A percentile compares a stretch with the other conserved stretches of the same genome.
These are phyloP conservation scores for Rhizoctonia solani DNA, from an alignment of 1,284 basidiomycete genomes.

Conservation along the genomic window DNA sequence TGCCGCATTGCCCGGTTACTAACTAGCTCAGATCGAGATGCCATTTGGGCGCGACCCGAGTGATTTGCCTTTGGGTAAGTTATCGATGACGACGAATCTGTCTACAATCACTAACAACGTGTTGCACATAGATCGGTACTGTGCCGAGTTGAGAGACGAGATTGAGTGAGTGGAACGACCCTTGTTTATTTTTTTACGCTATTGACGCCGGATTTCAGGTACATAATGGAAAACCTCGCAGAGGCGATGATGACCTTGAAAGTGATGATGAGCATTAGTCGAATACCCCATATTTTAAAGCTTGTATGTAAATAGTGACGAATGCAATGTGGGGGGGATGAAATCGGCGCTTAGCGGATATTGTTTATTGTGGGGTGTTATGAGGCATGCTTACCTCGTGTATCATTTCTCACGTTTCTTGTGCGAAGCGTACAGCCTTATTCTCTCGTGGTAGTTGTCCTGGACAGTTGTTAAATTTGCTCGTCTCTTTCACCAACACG, in stretches of 20 bases:
- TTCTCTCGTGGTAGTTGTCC: neutral
- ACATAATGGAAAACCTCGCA: slow-evolving; percentile 74
- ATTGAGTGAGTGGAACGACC: slow-evolving; percentile 62
- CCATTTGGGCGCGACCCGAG: slow-evolving; percentile 53
- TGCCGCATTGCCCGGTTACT: neutral
- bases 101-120: slow-evolving; percentile 27
- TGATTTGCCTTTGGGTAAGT: slow-evolving; percentile 70
- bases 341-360: neutral
- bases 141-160: slow-evolving; percentile 82
- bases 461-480: no score
- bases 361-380: slow-evolving; percentile 2
- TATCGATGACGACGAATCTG: neutral
- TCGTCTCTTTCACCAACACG: no score
- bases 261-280: slow-evolving; percentile 14
- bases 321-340: neutral
- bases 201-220: slow-evolving; percentile 52
- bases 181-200: neutral
- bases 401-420: neutral
- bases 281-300: neutral
- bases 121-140: slow-evolving; percentile 67
- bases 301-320: neutral
- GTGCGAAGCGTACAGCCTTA: neutral
- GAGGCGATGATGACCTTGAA: slow-evolving; percentile 54
- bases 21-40: slow-evolving; percentile 68
- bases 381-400: slow-evolving; percentile 25